A percentile compares a stretch with the other conserved stretches of the same genome.
Conservation (phyloP, 2,329 filamentous ascomycete genomes). For the Gaeumannomyces sp. region DNA sequence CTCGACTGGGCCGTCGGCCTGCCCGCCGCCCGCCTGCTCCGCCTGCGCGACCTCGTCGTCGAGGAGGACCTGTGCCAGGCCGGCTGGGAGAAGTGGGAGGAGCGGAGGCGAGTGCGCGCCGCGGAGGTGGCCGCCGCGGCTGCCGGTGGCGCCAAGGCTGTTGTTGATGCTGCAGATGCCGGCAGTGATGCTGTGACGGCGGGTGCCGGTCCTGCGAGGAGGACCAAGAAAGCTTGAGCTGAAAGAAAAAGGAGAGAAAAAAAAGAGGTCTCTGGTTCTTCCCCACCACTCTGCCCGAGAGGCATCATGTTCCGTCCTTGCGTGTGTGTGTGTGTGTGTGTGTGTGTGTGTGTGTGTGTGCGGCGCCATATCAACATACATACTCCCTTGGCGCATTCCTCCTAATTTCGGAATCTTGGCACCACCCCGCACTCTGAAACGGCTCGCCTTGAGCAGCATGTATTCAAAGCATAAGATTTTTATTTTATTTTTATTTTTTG, state of each 20-base stretch:
- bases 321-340: no score
- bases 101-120: slow-evolving; percentile 27
- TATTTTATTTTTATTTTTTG: background rate
- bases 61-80: slow-evolving; percentile 85
- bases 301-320: no score
- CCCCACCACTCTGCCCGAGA: no score
- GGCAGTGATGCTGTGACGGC: background rate
- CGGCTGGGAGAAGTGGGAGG: slow-evolving; percentile 90
- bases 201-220: background rate
- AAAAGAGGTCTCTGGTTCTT: no score
- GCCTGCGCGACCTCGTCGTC: slow-evolving; percentile 77
- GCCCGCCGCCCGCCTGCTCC: slow-evolving; percentile 56
- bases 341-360: no score
- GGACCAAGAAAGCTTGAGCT: background rate
- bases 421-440: background rate
- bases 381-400: background rate
- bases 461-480: background rate
- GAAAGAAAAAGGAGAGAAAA: no score
- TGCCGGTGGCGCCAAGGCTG: background rate
- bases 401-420: background rate
- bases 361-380: no score
- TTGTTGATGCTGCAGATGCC: background rate
- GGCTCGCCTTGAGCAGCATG: no score
- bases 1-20: slow-evolving; percentile 67
- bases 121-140: background rate